Evolutionary conservation across 2,329 filamentous ascomycete species (phyloP).

Genomic region (Cytospora paraplurivora): DNA sequence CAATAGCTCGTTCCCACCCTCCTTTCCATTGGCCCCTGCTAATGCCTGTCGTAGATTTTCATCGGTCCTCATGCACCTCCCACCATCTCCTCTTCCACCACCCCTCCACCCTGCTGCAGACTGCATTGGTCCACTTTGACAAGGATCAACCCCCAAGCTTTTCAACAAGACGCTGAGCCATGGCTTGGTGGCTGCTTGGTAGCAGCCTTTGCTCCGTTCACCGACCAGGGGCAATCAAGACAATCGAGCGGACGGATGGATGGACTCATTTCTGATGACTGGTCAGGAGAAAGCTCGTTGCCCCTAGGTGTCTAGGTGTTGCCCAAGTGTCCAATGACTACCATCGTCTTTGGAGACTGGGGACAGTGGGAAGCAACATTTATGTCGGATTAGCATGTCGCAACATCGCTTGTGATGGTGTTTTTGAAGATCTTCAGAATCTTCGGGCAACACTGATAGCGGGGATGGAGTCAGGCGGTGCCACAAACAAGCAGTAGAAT

Average conservation of each 20-base stretch:
- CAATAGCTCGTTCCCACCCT: background rate
- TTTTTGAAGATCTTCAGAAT: background rate
- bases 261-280: background rate
- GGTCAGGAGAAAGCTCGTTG: background rate
- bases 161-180: slow-evolving; percentile 15
- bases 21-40: slow-evolving; percentile 16
- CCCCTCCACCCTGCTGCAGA: slow-evolving; percentile 13
- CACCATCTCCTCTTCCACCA: slow-evolving; percentile 9
- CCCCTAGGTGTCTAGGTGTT: background rate
- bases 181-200: background rate
- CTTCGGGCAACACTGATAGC: background rate
- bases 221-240: slow-evolving; percentile 10
- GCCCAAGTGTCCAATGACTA: background rate
- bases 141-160: slow-evolving; percentile 9
- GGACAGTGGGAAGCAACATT: background rate
- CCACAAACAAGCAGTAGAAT: slow-evolving; percentile 8
- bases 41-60: slow-evolving; percentile 24
- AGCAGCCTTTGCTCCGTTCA: slow-evolving; percentile 24
- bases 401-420: background rate
- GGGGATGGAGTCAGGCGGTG: background rate
- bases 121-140: slow-evolving; percentile 22
- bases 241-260: background rate
- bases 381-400: background rate
- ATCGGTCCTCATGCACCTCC: slow-evolving; percentile 19
- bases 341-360: background rate